Evolutionary conservation across 2,329 filamentous ascomycete genomes (phyloP), one percentile per base, ranked within the genome.

Genomic region (Fusarium abutilonis): DNA sequence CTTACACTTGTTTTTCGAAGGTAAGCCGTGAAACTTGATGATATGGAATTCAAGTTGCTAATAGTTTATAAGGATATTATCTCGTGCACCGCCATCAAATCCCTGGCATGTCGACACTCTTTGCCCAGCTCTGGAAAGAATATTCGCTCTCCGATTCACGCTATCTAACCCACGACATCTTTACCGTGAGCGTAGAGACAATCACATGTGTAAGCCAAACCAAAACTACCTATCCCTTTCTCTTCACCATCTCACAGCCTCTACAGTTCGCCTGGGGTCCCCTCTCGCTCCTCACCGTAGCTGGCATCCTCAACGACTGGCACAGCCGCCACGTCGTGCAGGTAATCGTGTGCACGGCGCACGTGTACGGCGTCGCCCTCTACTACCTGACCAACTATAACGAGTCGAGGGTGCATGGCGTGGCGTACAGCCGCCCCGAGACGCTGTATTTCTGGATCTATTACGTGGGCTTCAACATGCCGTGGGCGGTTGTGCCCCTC

Each of bases 121-220:
- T 93, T 53, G 91, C 89, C 3, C 92, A 97, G 78, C 80, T 96
- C 40, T 97, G 93, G 93, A 97, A 97, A 73, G 93, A 97, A 76
- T 97, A 97, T 74, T 84, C 91, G 4, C 82, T 93, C 31, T 93
- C 91, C 3, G 93, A 97, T 77, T 96, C 92, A 51, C 84, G 93
- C 39, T 97, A 97, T 72, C 79, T 97, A 67, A 93, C 89, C 3
- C 87, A 88, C 15, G 90, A 95, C 72, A 83, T 89, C 1, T 93
- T 96, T 70, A 92, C 95, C 67, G 80, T 96, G n/a, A 93, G 90
- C 74, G 89, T 96, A 75, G 93, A 97, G 80, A 86, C 84, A 15
- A 86, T 96, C 61, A 96, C 93, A 1, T 87, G 87, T 38, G 90
- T 93, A 77, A 70, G 87, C 29, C 21, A 15, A 28, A 32, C 29